A percentile compares a stretch with the other conserved stretches of the same genome.
phyloP scores from a whole-genome alignment of 202 grass and related monocot genomes.

The Elaeis oleifera region DNA sequence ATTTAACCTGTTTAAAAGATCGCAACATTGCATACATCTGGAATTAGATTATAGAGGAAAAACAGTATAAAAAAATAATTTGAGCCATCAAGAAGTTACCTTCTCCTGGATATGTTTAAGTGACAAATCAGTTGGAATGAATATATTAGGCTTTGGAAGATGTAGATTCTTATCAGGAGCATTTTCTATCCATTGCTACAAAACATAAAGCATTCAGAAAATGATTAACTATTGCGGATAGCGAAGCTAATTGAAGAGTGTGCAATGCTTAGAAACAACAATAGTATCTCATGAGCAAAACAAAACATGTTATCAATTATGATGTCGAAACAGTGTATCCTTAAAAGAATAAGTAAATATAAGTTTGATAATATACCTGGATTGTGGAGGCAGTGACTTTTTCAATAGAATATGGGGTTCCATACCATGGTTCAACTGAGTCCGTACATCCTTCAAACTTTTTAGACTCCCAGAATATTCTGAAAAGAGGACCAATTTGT shows the following conservation, averaged over 20 bases:
- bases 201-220: slow-evolving; percentile 14
- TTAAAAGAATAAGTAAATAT: slow-evolving; percentile 2
- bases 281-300: not conserved
- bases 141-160: slow-evolving; percentile 81
- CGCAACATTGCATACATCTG: slow-evolving; percentile 1
- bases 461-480: slow-evolving; percentile 94
- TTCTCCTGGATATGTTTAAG: slow-evolving; percentile 62
- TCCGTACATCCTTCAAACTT: slow-evolving; percentile 64
- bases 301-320: slow-evolving; percentile 2
- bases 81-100: slow-evolving; percentile 32
- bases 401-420: slow-evolving; percentile 70
- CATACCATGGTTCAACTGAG: slow-evolving; percentile 84
- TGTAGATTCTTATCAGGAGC: slow-evolving; percentile 65
- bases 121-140: slow-evolving; percentile 70
- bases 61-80: slow-evolving; percentile 7
- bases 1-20: slow-evolving; percentile 44
- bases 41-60: slow-evolving; percentile 9
- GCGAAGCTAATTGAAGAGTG: too few relatives aligned
- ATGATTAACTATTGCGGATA: too few relatives aligned
- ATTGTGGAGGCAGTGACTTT: slow-evolving; percentile 40
- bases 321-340: not conserved
- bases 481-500: slow-evolving; percentile 18
- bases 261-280: not conserved
- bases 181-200: slow-evolving; percentile 73
- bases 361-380: slow-evolving; percentile 38